Conservation (phyloP, 768 basidiomycete species). For the Lenzites betulinus region DNA sequence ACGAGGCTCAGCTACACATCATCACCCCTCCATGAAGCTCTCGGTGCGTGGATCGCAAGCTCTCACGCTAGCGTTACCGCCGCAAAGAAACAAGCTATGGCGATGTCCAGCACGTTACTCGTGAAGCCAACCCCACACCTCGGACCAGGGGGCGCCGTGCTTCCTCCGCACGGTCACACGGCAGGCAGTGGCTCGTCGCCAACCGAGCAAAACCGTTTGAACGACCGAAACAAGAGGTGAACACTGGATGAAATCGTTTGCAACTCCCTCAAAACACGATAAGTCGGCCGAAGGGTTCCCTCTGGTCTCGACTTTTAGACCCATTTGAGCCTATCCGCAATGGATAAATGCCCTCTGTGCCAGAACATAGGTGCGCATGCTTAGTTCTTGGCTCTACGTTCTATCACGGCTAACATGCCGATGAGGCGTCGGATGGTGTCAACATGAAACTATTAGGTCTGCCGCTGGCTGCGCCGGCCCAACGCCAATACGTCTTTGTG, state of each 20-base stretch:
- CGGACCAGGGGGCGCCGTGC: not conserved
- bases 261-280: no score
- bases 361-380: not conserved
- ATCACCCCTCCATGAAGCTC: not conserved
- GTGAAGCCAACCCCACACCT: no score
- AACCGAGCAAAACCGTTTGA: no score
- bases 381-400: not conserved
- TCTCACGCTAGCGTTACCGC: not conserved
- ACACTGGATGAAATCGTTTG: no score
- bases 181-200: no score
- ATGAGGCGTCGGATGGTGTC: conserved; percentile 3
- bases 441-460: not conserved
- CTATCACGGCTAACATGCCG: not conserved
- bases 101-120: not conserved
- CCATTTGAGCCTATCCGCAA: no score
- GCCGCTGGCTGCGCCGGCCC: not conserved
- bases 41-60: not conserved
- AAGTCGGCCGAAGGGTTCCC: no score
- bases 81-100: not conserved
- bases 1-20: no score
- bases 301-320: no score
- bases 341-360: no score
- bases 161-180: not conserved
- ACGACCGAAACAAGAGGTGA: no score
- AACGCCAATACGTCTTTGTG: not conserved